Evolutionary conservation across 257 asterid genomes (phyloP), one percentile per base, ranked within the genome.

Genomic region (Haberlea rhodopensis): DNA sequence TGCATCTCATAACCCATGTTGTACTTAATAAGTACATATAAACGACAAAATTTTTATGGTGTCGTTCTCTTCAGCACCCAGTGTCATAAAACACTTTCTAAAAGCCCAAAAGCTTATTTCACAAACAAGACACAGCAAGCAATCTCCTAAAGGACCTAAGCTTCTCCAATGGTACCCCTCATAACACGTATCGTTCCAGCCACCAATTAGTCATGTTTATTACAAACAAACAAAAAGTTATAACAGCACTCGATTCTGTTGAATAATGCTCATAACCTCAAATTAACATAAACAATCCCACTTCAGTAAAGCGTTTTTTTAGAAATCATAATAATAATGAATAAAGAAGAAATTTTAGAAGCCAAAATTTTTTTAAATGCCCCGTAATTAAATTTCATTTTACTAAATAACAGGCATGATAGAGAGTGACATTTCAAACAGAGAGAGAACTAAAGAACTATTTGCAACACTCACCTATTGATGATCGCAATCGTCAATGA

Each of bases 401-500:
- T 16, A 29, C 28, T 43, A n/a, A 57, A 49, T 25, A 60, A 23
- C 27, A 60, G 25, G 21, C 4, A 31, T 16, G 46, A 52, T 66
- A 49, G 59, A 27, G n/a, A n/a, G 51, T 24, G 26, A 58, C 28
- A 48, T 32, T 46, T 70, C 27, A 57, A 64, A 60, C 20, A 52
- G 66, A 57, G 32, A 69, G 37, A 37, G 25, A 8, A 48, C 23
- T 20, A 29, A 24, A 65, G 37, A 67, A 22, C 22, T 25, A 3
- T 25, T 19, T 53, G 23, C 51, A 75, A 63, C 46, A 70, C 87
- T 81, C 90, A 94, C 99, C 99, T 84, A 84, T 87, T 94, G 71
- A 94, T 77, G 74, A 82, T 73, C 62, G 95, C 72, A 65, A 94
- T 90, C 23, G 83, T 83, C 85, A 90, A 72, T 63, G 86, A 78